phyloP scores from a whole-genome alignment of 75 land plant genomes.

The Pinus taeda region DNA sequence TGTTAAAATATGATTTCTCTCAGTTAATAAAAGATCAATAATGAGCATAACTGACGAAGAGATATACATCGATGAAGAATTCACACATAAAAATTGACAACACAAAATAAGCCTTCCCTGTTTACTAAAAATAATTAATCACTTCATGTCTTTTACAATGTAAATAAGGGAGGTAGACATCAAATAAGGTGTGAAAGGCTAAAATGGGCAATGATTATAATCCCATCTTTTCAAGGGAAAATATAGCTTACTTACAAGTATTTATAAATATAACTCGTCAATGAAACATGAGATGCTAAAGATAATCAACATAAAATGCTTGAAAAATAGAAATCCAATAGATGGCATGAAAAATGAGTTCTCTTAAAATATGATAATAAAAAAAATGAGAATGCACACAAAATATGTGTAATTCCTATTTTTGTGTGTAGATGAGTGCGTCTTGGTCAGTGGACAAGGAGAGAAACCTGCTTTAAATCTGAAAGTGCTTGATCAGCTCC shows the following conservation, averaged over 20 bases:
- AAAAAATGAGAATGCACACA: neutral
- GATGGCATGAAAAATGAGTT: neutral
- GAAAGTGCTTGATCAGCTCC: constrained; percentile 10
- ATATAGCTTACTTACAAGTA: neutral
- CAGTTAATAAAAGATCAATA: neutral
- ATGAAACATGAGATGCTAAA: neutral
- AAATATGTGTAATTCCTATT: neutral
- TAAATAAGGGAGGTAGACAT: neutral
- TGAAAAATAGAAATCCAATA: neutral
- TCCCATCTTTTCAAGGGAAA: constrained; percentile 3
- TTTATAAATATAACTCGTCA: neutral
- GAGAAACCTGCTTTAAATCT: constrained; percentile 8
- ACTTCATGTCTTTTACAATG: neutral
- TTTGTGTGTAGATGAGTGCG: no score
- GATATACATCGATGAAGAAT: neutral
- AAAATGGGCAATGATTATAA: neutral
- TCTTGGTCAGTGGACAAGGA: neutral
- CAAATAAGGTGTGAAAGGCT: neutral
- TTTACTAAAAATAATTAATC: neutral
- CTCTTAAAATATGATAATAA: neutral
- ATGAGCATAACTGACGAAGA: neutral
- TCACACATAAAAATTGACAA: neutral
- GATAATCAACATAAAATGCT: neutral
- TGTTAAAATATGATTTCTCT: constrained; percentile 13
- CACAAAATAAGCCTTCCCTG: neutral